Evolutionary conservation across 2,329 filamentous ascomycete genomes (phyloP).

Genomic region (Metarhizium guizhouense): DNA sequence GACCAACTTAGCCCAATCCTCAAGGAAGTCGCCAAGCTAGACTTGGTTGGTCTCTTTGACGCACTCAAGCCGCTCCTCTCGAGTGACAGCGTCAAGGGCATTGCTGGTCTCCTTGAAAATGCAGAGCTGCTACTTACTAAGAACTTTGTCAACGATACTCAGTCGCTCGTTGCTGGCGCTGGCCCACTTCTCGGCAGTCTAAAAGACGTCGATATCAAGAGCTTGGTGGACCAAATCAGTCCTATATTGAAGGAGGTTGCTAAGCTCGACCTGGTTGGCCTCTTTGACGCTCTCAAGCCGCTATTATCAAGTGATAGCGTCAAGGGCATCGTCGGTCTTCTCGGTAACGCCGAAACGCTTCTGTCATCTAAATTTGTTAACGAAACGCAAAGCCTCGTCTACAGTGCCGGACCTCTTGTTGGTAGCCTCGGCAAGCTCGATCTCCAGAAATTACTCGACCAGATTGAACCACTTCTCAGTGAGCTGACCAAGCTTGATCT

Average conservation of each 20-base stretch:
- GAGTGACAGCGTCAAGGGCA: conserved; percentile 10
- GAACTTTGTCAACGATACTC: conserved; percentile 12
- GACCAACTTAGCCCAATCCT: conserved; percentile 19
- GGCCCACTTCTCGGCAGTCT: conserved; percentile 24
- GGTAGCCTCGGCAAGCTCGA: conserved; percentile 24
- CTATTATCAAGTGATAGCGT: conserved; percentile 14
- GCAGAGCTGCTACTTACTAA: conserved; percentile 7
- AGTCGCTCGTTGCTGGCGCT: conserved; percentile 11
- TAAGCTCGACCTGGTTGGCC: conserved; percentile 2
- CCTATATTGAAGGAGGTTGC: conserved; percentile 19
- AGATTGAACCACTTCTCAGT: conserved; percentile 22
- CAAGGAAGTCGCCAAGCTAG: conserved; percentile 8
- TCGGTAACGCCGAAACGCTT: conserved; percentile 21
- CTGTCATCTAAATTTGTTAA: conserved; percentile 23
- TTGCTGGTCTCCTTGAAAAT: conserved; percentile 5
- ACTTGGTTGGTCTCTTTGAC: conserved; percentile 1
- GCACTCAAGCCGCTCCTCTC: conserved; percentile 10
- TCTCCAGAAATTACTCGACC: conserved; percentile 19
- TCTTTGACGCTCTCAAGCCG: conserved; percentile 7
- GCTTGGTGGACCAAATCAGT: conserved; percentile 7
- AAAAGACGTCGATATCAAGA: conserved; percentile 20
- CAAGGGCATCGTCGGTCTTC: conserved; percentile 15
- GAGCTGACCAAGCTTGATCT: conserved; percentile 22
- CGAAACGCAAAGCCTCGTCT: conserved; percentile 18
- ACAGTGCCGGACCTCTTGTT: conserved; percentile 21